Evolutionary conservation across 345 rosid species (phyloP), one percentile per base, ranked within the genome.

Genomic region (Ailanthus altissimus): DNA sequence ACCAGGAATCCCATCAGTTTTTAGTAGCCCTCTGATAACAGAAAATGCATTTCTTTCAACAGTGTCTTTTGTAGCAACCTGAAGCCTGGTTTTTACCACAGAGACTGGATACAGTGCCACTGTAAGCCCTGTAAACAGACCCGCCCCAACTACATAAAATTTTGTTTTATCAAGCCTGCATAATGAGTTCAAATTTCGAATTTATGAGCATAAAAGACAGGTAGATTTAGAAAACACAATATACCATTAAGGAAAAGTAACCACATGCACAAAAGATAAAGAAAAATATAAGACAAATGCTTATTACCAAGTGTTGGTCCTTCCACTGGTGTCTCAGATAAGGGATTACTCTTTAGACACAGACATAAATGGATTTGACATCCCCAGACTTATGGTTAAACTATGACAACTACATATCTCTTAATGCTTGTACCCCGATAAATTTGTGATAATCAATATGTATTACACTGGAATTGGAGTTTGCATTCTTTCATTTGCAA

Each of bases 131-230:
- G 99, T 92, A 87, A 96, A 96, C 74, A 96, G 87, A 18, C 98
- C 99, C 54, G 99, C 98, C 78, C 99, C 99, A 38, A 84, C 89
- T 59, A 90, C 90, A 78, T 93, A 96, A 83, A 96, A 93, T 86
- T 89, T 91, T 67, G 91, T 89, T 81, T 92, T 96, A 77, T 96
- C 97, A 72, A 96, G 98, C 90, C 98, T 96, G 89, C 83, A 88
- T 26, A 66, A 78, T 54, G 46, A 68, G 53, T 42, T n/a, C 36
- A 65, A 32, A 32, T 32, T 32, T 32, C 38, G 3, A 32, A 42
- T 59, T 61, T 73, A 80, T 76, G 42, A 83, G 70, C 74, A 79
- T 61, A 26, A 36, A 51, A 25, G 18, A 43, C n/a, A 23, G 68
- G 45, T 25, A 69, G 8, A 49, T n/a, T 60, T 36, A 0, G 71